Conservation (phyloP, 2,329 filamentous ascomycete species). For the Nannizziopsis arthrosporioides region DNA sequence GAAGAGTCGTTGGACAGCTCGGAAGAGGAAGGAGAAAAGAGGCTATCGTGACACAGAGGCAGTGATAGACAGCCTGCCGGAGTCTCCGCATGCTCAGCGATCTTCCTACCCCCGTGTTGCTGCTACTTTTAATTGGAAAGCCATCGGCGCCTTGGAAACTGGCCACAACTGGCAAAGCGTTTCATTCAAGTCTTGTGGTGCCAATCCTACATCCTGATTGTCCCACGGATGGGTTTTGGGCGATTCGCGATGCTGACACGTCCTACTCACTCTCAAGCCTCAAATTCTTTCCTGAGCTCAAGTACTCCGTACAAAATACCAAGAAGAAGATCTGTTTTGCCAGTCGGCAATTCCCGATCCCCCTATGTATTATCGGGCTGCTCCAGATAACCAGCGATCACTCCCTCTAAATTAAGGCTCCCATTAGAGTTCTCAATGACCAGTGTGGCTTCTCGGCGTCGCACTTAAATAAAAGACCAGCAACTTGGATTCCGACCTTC, state of each 20-base stretch:
- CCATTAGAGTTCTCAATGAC: neutral
- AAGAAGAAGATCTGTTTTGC: neutral
- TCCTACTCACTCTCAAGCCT: too few relatives aligned
- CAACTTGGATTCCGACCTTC: neutral
- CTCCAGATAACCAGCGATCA: too few relatives aligned
- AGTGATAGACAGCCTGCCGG: neutral
- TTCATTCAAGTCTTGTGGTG: too few relatives aligned
- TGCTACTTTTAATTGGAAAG: too few relatives aligned
- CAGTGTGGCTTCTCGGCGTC: slow-evolving; percentile 1
- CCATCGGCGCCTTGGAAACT: too few relatives aligned
- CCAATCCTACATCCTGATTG: too few relatives aligned
- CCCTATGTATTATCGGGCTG: neutral
- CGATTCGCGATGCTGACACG: too few relatives aligned
- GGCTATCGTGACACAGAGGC: neutral
- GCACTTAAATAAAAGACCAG: neutral
- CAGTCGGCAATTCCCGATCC: neutral
- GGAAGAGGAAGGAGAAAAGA: neutral
- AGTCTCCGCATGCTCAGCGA: too few relatives aligned
- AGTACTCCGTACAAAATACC: neutral
- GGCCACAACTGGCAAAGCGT: too few relatives aligned
- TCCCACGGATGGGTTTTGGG: too few relatives aligned
- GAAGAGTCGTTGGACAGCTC: neutral
- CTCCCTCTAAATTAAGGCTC: slow-evolving; percentile 3
- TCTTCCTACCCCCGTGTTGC: too few relatives aligned
- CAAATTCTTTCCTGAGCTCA: too few relatives aligned